Evolutionary conservation across 148 eudicot genomes (phyloP).

Genomic region (Persicaria maculosa): DNA sequence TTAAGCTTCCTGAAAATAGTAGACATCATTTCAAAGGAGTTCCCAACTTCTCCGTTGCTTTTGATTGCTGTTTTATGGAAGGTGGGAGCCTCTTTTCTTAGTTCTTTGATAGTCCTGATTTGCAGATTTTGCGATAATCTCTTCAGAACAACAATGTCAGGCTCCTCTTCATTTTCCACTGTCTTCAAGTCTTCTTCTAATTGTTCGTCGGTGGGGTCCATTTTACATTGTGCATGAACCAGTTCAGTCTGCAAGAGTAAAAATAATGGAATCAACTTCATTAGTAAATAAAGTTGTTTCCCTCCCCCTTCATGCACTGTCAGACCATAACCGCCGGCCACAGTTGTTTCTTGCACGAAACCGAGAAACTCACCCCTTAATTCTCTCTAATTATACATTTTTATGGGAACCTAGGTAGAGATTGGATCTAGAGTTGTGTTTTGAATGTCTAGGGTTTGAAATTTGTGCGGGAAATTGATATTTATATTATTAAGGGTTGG

Average conservation of each 20-base stretch:
- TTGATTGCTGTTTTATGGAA: conserved; percentile 67
- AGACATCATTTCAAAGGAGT: conserved; percentile 57
- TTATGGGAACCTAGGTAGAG: too few species aligned
- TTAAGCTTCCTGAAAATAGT: conserved; percentile 55
- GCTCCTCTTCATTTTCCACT: conserved; percentile 53
- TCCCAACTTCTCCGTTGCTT: conserved; percentile 49
- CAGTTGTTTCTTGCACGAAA: too few species aligned
- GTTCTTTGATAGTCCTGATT: conserved; percentile 56
- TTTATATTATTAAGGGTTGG: too few species aligned
- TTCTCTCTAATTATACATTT: too few species aligned
- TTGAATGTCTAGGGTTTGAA: too few species aligned
- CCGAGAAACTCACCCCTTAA: too few species aligned
- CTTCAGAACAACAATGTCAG: conserved; percentile 45
- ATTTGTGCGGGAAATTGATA: too few species aligned
- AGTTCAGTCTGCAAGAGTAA: conserved; percentile 50
- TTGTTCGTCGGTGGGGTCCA: conserved; percentile 61
- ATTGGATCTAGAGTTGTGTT: too few species aligned
- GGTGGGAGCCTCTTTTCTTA: conserved; percentile 65
- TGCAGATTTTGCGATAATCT: conserved; percentile 68
- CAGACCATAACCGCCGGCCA: too few species aligned
- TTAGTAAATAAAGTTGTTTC: background rate
- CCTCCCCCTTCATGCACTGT: too few species aligned
- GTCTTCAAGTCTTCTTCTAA: conserved; percentile 52
- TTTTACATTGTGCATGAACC: conserved; percentile 64
- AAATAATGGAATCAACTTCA: background rate